phyloP scores from a whole-genome alignment of 768 basidiomycete genomes.

The Pisolithus tinctorius region DNA sequence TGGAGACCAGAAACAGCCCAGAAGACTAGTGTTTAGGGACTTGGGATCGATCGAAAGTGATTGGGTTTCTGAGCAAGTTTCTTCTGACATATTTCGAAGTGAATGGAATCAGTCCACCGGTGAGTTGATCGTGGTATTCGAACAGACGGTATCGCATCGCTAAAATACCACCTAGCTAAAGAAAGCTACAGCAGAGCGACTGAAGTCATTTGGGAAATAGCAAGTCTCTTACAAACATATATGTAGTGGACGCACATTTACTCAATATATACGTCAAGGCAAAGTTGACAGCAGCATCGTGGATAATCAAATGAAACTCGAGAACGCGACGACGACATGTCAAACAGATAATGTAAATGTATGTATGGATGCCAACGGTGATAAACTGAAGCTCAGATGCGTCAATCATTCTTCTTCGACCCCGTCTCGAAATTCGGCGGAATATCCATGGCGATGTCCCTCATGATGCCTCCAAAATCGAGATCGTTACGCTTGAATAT shows the following conservation, averaged over 20 bases:
- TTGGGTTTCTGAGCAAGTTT: slow-evolving; percentile 72
- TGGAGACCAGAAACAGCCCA: slow-evolving; percentile 35
- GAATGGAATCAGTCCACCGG: slow-evolving; percentile 62
- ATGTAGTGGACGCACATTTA: no score
- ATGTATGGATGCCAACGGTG: neutral
- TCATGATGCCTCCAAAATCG: slow-evolving; percentile 24
- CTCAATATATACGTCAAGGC: no score
- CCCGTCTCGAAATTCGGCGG: slow-evolving; percentile 16
- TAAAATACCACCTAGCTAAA: slow-evolving; percentile 22
- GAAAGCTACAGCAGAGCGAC: slow-evolving; percentile 16
- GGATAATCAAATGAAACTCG: no score
- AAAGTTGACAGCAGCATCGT: no score
- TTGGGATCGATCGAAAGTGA: slow-evolving; percentile 64
- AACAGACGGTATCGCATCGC: neutral
- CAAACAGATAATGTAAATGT: neutral
- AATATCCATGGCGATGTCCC: slow-evolving; percentile 14
- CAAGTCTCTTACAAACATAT: neutral
- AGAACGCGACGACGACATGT: neutral
- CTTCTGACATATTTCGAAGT: slow-evolving; percentile 71
- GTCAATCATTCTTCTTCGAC: slow-evolving; percentile 25
- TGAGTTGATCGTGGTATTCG: slow-evolving; percentile 28
- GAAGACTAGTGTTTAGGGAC: slow-evolving; percentile 61
- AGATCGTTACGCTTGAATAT: slow-evolving; percentile 26
- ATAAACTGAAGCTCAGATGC: slow-evolving; percentile 1
- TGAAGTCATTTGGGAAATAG: slow-evolving; percentile 4